Conservation (phyloP, 352 stramenopile genomes). For the Chrysophaeum taylorii region DNA sequence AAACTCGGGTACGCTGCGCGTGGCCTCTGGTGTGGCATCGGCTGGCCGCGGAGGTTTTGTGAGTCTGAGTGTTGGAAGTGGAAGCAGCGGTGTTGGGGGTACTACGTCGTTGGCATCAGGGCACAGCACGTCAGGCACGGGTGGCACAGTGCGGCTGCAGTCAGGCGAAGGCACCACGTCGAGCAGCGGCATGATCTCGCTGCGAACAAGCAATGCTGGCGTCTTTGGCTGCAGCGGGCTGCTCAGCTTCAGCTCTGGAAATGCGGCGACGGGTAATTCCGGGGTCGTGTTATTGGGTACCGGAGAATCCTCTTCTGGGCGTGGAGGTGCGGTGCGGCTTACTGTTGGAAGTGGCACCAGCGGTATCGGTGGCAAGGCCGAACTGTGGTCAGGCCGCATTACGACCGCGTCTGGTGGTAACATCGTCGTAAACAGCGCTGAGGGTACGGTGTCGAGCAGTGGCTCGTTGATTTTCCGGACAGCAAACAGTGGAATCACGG, state of each 20-base stretch:
- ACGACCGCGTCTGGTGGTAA: too few relatives aligned
- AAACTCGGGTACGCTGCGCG: conserved; percentile 25
- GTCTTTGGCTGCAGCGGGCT: conserved; percentile 25
- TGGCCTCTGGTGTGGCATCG: conserved; percentile 24
- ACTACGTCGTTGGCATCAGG: conserved; percentile 6
- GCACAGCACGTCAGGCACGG: background rate
- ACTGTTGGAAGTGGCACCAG: conserved; percentile 22
- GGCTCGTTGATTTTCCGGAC: background rate
- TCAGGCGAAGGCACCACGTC: conserved; percentile 1
- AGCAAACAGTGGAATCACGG: background rate
- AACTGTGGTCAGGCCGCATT: conserved; percentile 18
- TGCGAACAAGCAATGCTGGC: conserved; percentile 27
- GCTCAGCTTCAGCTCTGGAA: conserved; percentile 27
- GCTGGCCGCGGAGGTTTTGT: conserved; percentile 25
- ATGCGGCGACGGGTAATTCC: background rate
- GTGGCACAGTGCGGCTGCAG: background rate
- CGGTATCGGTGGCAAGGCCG: conserved; percentile 7
- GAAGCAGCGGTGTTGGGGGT: background rate
- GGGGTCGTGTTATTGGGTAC: background rate
- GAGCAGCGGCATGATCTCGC: conserved; percentile 5
- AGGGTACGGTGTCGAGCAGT: background rate
- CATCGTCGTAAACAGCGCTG: too few relatives aligned
- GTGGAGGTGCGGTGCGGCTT: conserved; percentile 21
- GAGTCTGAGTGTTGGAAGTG: conserved; percentile 21
- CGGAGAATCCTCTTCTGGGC: conserved; percentile 14